These are phyloP conservation scores for Zychaea mexicana DNA, from an alignment of 371 early-diverging fungal genomes.

Conservation along the genomic window DNA sequence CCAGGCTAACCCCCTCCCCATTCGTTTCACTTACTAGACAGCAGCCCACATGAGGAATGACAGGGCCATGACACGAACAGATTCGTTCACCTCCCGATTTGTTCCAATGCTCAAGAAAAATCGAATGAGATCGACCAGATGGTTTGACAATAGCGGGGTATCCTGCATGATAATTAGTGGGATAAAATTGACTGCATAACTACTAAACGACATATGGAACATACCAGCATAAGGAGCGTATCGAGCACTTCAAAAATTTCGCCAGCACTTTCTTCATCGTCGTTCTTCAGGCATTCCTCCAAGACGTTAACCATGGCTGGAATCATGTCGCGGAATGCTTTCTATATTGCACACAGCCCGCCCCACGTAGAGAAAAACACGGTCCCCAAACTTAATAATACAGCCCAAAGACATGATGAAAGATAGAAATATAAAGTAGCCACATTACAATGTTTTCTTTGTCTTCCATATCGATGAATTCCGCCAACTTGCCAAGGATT, in stretches of 20 bases:
- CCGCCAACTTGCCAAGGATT: slow-evolving; percentile 85
- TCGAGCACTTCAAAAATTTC: slow-evolving; percentile 89
- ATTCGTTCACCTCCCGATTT: slow-evolving; percentile 66
- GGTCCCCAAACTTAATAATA: too few relatives aligned
- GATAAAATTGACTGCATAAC: too few relatives aligned
- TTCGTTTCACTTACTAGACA: slow-evolving; percentile 63
- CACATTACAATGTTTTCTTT: slow-evolving; percentile 61
- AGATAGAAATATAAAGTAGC: not conserved
- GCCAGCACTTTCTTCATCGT: slow-evolving; percentile 72
- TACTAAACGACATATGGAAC: not conserved
- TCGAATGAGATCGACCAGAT: slow-evolving; percentile 76
- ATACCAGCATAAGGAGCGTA: slow-evolving; percentile 67
- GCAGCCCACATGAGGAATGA: slow-evolving; percentile 86
- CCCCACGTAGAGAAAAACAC: too few relatives aligned
- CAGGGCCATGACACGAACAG: slow-evolving; percentile 78
- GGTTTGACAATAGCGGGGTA: slow-evolving; percentile 76
- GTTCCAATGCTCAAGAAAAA: slow-evolving; percentile 76
- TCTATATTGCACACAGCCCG: slow-evolving; percentile 23
- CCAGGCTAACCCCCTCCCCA: not conserved
- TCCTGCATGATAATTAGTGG: slow-evolving; percentile 66
- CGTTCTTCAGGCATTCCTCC: slow-evolving; percentile 69
- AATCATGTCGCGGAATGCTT: slow-evolving; percentile 69
- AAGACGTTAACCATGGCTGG: slow-evolving; percentile 87
- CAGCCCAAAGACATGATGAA: too few relatives aligned
- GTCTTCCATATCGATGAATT: slow-evolving; percentile 76